A percentile compares a stretch with the other conserved stretches of the same genome.
Conservation (phyloP, 495 filamentous ascomycete species). For the Penicillium nucicola region DNA sequence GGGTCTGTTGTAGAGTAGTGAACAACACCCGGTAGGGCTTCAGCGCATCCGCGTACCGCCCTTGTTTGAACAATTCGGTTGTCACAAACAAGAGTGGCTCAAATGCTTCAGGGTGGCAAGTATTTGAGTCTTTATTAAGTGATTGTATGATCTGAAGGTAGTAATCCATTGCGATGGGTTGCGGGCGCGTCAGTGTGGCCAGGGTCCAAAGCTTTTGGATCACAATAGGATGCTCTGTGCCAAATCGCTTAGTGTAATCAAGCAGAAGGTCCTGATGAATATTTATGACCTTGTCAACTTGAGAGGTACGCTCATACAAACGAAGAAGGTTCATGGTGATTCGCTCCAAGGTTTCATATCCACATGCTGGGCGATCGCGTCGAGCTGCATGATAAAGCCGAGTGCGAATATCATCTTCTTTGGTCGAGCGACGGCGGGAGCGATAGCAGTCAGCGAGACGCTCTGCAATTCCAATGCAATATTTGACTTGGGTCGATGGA, state of each 20-base stretch:
- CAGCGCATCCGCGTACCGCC: constrained; percentile 18
- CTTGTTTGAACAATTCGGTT: constrained; percentile 21
- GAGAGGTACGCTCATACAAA: constrained; percentile 22
- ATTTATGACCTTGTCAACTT: constrained; percentile 20
- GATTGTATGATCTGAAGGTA: constrained; percentile 20
- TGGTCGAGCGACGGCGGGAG: constrained; percentile 14
- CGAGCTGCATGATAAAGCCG: constrained; percentile 20
- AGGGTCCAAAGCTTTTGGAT: constrained; percentile 22
- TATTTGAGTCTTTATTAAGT: constrained; percentile 22
- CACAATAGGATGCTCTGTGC: constrained; percentile 14
- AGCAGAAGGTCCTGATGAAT: constrained; percentile 17
- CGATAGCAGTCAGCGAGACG: constrained; percentile 20
- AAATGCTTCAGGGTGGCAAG: constrained; percentile 20
- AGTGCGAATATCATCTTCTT: constrained; percentile 20
- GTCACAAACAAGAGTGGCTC: constrained; percentile 23
- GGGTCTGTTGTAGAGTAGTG: constrained; percentile 15
- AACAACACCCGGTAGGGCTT: constrained; percentile 17
- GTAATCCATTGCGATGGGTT: constrained; percentile 18
- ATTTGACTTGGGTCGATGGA: constrained; percentile 13
- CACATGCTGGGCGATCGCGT: constrained; percentile 12
- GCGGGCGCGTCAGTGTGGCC: constrained; percentile 20
- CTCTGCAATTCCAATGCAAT: constrained; percentile 17
- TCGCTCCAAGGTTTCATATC: constrained; percentile 11
- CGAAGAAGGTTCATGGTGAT: constrained; percentile 13
- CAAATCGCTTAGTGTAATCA: constrained; percentile 18